Base-by-base conservation (phyloP, 1,139 yeast species). In the Suhomyces yuchorum region DNA sequence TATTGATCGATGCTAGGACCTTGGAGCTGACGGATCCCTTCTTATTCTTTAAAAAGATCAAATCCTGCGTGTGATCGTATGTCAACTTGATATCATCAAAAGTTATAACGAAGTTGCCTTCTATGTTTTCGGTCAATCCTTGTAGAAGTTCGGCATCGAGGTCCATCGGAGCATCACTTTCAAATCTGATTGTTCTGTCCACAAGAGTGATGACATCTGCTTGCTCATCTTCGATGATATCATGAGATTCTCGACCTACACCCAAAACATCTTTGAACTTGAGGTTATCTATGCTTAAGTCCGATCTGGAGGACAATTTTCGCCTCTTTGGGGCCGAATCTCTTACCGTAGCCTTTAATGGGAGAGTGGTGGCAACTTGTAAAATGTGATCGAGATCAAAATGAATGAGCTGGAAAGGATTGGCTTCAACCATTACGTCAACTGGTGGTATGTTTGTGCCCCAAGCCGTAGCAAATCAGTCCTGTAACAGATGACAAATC, bases 41-140 rank as follows among this genome's bases (percentile, higher is more conserved):
- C 26, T 48, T 49, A 40, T 49, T 56, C 37, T 51, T 51, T 8
- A 54, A 40, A 33, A 51, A 45, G 17, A 55, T 17, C 23, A 49
- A 42, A 17, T 40, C 40, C 11, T 44, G 37, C 11, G n/a, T 40
- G 3, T 38, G 40, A 24, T 47, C 51, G 15, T 36, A 37, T 4
- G 44, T 17, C 12, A 56, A 43, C 32, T 56, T 56, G 23, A 56
- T 49, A 24, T 54, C 54, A 6, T 47, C 51, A 5, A 50, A 26
- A 12, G 34, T 35, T 9, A 49, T 7, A 17, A 20, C 37, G 22
- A 33, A 40, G 2, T 41, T 33, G 4, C 44, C 43, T 11, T 35
- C 34, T 4, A 37, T 20, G 1, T 28, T 19, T 34, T 43, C 46
- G 11, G 26, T 11, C 14, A 44, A 33, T 3, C 42, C 37, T 14